Base-by-base conservation (phyloP, 2,329 filamentous ascomycete species). In the Cladosporium sp. region DNA sequence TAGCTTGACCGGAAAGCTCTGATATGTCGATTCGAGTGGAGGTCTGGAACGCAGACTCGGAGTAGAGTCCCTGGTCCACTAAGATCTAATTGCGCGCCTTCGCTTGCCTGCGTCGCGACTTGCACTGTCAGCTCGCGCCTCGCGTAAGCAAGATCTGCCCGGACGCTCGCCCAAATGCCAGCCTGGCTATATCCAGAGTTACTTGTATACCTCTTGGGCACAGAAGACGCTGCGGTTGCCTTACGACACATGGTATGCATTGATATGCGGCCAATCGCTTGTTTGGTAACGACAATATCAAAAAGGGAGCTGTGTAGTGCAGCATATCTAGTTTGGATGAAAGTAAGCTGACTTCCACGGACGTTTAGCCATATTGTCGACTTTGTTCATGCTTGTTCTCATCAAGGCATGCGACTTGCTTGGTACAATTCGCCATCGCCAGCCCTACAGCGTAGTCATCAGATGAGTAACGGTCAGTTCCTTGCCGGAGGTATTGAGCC, bases 371-470 rank as follows among this genome's bases (percentile, higher is more conserved):
- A n/a, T 55, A 12, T 30, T 8, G 15, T 36, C 30, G 30, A 24
- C n/a, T 54, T 2, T 24, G n/a, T 47, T 47, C 41, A 24, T 47
- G 41, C n/a, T 21, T 47, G 26, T 28, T 28, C 15, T 8, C 34
- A 21, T 28, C 12, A 28, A 52, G 4, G 49, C 18, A 15, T 52
- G 24, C 49, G 14, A 28, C 24, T 30, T 15, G 12, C 49, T 52
- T 30, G 14, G 24, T 52, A 18, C 24, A 12, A 47, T 8, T 30
- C 5, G 49, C 54, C 47, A 52, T 30, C 5, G 49, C 54, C 59
- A 52, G 44, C 59, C 30, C 47, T 52, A 62, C 59, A 18, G 21
- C 32, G 60, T 63, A 63, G 47, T 63, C 60, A 63, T 52, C 58
- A 14, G 32, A 21, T 21, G 38, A 28, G 24, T 49, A 44, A 60